Base-by-base conservation (phyloP, 352 stramenopile species). In the Globisporangium alternatum region DNA sequence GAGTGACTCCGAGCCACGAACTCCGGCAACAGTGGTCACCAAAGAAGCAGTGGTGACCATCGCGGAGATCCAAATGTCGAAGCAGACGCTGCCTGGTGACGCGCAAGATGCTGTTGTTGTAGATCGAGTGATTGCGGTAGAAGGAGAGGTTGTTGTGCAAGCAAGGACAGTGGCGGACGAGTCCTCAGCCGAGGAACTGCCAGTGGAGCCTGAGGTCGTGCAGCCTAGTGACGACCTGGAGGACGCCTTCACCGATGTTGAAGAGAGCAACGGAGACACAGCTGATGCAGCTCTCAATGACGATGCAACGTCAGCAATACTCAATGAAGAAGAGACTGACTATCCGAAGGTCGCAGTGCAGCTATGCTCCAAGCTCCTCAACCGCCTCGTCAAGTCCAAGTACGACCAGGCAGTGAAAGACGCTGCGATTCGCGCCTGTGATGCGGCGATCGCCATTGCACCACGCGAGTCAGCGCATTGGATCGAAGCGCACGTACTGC, bases 401-500 rank as follows among this genome's bases (percentile, higher is more conserved):
- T 65, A 76, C 45, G 75, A 88, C 35, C 21, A 54, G 9, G 69
- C 47, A 7, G 67, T 77, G 19, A 79, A 73, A 15, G 66, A 74
- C n/a, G 55, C 70, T 33, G 77, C 78, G 17, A 52, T 78, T 22
- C 69, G 66, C 3, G 77, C 75, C 0, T 89, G 80, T 56, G 71
- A 86, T 65, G 70, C 77, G 15, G 77, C 77, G 25, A 73, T 83
- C 2, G 78, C 66, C 19, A 63, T 79, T 48, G 67, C 78, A 13
- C 54, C 69, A 2, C 57, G 51, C 4, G 51, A 56, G 17, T 75
- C 75, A 12, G 39, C 62, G 5, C 60, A 78, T 12, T 66, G 56
- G 19, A 56, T 80, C 48, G 69, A 82, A 57, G 76, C 78, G 17
- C 73, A 68, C 25, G 75, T 86, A 3, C 72, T 88, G 30, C 78